Conservation (phyloP, 495 filamentous ascomycete species). For the Aspergillus nidulans region DNA sequence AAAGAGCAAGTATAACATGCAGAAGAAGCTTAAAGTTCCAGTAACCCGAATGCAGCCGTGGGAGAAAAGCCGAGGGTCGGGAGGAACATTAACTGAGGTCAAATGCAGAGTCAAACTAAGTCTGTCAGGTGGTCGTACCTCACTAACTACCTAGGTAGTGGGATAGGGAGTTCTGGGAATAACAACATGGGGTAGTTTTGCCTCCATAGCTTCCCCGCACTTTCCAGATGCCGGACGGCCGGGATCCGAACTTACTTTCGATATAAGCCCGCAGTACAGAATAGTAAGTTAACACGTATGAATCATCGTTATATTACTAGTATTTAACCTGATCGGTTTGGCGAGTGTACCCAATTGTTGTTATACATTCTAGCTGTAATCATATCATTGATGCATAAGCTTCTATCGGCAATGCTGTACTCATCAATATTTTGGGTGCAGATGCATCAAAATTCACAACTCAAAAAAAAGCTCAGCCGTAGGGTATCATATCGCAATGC, state of each 20-base stretch:
- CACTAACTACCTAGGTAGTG: too few relatives aligned
- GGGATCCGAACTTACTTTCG: not conserved
- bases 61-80: conserved; percentile 5
- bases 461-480: conserved; percentile 40
- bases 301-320: not conserved
- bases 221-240: not conserved
- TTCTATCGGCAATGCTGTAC: conserved; percentile 16
- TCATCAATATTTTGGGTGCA: conserved; percentile 18
- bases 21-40: not conserved
- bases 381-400: conserved; percentile 6
- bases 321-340: not conserved
- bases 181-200: too few relatives aligned
- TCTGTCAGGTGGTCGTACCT: too few relatives aligned
- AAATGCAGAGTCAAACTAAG: not conserved
- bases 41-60: conserved; percentile 1
- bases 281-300: too few relatives aligned
- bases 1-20: not conserved
- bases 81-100: not conserved
- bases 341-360: not conserved
- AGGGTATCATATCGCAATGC: conserved; percentile 51
- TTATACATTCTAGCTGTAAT: conserved; percentile 3
- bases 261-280: too few relatives aligned
- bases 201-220: not conserved
- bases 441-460: conserved; percentile 29
- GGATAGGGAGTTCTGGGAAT: too few relatives aligned